Base-by-base conservation (phyloP, 176 grass and related monocot genomes). In the Hsuehochloa calcarea region DNA sequence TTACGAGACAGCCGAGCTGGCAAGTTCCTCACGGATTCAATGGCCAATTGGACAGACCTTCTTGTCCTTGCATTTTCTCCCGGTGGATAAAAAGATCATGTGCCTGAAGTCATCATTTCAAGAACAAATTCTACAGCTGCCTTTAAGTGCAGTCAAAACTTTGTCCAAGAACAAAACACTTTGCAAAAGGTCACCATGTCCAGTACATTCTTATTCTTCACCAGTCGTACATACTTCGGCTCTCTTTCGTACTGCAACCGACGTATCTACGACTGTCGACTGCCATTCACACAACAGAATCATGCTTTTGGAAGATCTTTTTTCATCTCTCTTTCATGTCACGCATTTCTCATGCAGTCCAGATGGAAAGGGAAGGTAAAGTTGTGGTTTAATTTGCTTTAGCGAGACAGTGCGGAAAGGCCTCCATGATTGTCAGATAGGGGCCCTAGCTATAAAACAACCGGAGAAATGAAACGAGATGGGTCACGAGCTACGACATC, bases 381-480 rank as follows among this genome's bases (percentile, higher is more conserved):
- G 79, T 44, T 26, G 25, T 0, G 79, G 62, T 20, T 66, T n/a
- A n/a, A n/a, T n/a, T n/a, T 15, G 19, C 26, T 88, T 65, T 70
- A 47, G 35, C 39, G 19, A 26, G 80, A 43, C 67, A 67, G 49
- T 27, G 75, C 58, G 27, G 22, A 89, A 89, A 81, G 77, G 77
- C 71, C 59, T 79, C 59, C 88, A 90, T 72, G 72, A 81, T 70
- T 70, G 88, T 62, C 77, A 81, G 46, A 41, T 19, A 31, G 52
- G 19, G 35, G 1, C 15, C 85, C 77, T 8, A n/a, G n/a, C n/a
- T n/a, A 29, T 19, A 35, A 64, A 88, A 71, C 80, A 78, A 64
- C 72, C 2, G 55, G 68, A 13, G 46, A 38, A 15, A 74, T 9
- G 75, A 44, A 41, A 43, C 16, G 80, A 9, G 43, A 2, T 27